These are phyloP conservation scores for Naganishia onofrii DNA, from an alignment of 768 basidiomycete species.

Conservation along the genomic window DNA sequence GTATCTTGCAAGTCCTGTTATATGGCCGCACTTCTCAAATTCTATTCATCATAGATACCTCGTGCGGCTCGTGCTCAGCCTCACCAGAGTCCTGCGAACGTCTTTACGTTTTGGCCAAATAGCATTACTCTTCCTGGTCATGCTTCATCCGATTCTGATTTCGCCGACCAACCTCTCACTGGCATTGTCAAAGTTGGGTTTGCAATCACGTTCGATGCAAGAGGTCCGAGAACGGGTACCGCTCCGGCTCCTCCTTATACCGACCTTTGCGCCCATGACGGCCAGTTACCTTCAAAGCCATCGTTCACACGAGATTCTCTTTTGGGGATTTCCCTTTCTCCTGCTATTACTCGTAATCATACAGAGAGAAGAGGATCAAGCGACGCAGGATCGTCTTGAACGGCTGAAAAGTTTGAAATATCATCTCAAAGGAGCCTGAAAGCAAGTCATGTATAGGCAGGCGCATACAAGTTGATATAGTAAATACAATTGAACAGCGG, in stretches of 20 bases:
- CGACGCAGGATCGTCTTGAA: neutral
- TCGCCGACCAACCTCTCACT: neutral
- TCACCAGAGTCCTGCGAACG: neutral
- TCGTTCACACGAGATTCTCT: slow-evolving; percentile 10
- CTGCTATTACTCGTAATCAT: slow-evolving; percentile 5
- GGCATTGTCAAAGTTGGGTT: neutral
- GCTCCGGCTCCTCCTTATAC: slow-evolving; percentile 4
- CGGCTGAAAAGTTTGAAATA: slow-evolving; percentile 9
- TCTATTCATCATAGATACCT: neutral
- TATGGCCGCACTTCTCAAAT: neutral
- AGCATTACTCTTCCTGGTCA: slow-evolving; percentile 4
- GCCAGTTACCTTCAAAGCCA: slow-evolving; percentile 17
- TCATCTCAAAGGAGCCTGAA: slow-evolving; percentile 22
- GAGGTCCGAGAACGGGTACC: neutral
- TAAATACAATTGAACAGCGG: neutral
- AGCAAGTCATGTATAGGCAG: neutral
- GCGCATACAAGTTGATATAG: slow-evolving; percentile 20
- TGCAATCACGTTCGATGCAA: neutral
- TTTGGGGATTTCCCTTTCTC: slow-evolving; percentile 15
- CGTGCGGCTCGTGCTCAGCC: slow-evolving; percentile 6
- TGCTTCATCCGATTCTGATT: slow-evolving; percentile 1
- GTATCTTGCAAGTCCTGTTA: neutral
- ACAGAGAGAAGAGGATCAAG: slow-evolving; percentile 4
- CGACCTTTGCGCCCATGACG: slow-evolving; percentile 18
- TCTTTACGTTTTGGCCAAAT: slow-evolving; percentile 5